Base-by-base conservation (phyloP, 1,284 basidiomycete species). In the Filobasidium uniguttulatum region DNA sequence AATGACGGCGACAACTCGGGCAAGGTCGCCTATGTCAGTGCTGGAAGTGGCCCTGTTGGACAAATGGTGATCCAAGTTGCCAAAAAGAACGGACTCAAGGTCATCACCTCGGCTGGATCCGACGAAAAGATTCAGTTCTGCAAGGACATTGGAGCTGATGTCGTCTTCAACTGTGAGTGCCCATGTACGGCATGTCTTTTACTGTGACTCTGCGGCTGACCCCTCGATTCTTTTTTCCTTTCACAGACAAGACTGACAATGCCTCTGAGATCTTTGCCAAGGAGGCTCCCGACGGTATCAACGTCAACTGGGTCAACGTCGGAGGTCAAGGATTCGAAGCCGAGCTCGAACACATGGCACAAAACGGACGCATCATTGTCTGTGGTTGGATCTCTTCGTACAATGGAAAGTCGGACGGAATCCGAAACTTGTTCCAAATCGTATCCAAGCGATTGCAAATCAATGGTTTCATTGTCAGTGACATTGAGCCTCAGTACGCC, bases 71-170 rank as follows among this genome's bases (percentile, higher is more conserved):
- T 65, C 26, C 71, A 72, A 52, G 55, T 73, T 12, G 69, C 70
- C 4, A 73, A 73, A 55, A 35, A 40, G 2, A 61, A 66, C 20
- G 71, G 71, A 2, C 48, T 70, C 34, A 69, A 67, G 49, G 68
- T 73, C 22, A 66, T 73, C 40, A 67, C 63, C 6, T 70, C 68
- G 1, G 68, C 69, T 12, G 69, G 72, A 29, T 64, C 65, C 7
- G 68, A 72, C 12, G 64, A 67, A 28, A 73, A 73, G 54, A 68
- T 73, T 19, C 53, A 60, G 30, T 55, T 25, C 54, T 72, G 60
- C 38, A 68, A 68, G 50, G 60, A 59, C 23, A 52, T 71, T n/a
- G 67, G 71, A 3, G 62, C 64, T 2, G 70, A 71, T 45, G 59
- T 64, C 14, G 70, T 63, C n/a, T 59, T 65, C 53, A 70, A 71